These are phyloP conservation scores for Fusarium coicis DNA, from an alignment of 2,329 filamentous ascomycete genomes.

Conservation along the genomic window DNA sequence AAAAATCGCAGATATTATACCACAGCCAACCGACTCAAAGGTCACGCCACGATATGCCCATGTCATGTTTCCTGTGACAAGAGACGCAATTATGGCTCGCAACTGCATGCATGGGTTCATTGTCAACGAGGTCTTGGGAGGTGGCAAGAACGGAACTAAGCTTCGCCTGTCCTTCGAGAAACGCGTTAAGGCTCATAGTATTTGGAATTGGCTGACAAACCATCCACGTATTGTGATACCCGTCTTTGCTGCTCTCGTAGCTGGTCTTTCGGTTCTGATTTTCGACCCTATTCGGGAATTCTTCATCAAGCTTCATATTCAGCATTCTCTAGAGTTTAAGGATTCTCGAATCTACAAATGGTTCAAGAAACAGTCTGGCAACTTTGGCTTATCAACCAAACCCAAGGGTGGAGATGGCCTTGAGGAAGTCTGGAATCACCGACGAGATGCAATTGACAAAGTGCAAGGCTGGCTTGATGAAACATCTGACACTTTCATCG, in stretches of 20 bases:
- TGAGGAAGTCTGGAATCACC: conserved; percentile 87
- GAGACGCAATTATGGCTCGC: conserved; percentile 86
- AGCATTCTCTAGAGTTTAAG: conserved; percentile 77
- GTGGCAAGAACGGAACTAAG: conserved; percentile 79
- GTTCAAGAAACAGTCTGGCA: conserved; percentile 73
- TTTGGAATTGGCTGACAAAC: conserved; percentile 86
- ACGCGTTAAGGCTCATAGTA: conserved; percentile 78
- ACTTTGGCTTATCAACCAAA: conserved; percentile 70
- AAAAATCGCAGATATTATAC: conserved; percentile 85
- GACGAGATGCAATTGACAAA: conserved; percentile 82
- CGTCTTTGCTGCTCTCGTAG: conserved; percentile 80
- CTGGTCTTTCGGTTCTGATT: conserved; percentile 83
- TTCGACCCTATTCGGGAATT: conserved; percentile 96
- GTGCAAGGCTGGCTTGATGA: conserved; percentile 89
- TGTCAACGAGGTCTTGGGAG: conserved; percentile 74
- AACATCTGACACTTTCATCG: conserved; percentile 89
- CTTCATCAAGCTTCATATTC: conserved; percentile 90
- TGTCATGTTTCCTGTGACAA: conserved; percentile 78
- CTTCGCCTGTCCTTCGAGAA: conserved; percentile 87
- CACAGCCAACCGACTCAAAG: conserved; percentile 88
- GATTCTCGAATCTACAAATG: conserved; percentile 81
- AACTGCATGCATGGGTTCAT: conserved; percentile 92
- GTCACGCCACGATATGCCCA: conserved; percentile 81
- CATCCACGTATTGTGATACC: conserved; percentile 93
- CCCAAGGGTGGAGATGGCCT: conserved; percentile 75